Conservation (phyloP, 768 basidiomycete genomes). For the Kwoniella sp. region DNA sequence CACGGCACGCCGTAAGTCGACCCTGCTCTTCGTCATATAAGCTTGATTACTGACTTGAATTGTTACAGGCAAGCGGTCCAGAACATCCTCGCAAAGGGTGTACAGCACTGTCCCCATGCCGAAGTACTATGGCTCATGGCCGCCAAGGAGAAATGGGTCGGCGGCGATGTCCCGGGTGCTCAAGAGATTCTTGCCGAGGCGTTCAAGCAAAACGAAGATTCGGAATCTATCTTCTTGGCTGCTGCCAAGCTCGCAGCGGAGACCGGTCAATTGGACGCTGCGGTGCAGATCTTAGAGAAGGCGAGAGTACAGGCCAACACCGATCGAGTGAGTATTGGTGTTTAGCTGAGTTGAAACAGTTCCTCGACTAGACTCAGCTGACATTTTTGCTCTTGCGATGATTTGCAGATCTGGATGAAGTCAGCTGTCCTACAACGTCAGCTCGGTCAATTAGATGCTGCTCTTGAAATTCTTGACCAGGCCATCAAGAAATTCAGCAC, state of each 20-base stretch:
- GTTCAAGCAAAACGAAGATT: conserved; percentile 92
- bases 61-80: conserved; percentile 72
- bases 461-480: conserved; percentile 68
- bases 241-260: conserved; percentile 96
- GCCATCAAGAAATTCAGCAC: conserved; percentile 83
- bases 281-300: conserved; percentile 79
- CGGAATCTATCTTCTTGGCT: conserved; percentile 96
- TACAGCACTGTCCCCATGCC: conserved; percentile 88
- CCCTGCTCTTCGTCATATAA: not conserved
- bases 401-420: conserved; percentile 94
- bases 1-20: conserved; percentile 75
- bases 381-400: not conserved
- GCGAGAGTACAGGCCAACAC: conserved; percentile 90
- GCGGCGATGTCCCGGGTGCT: conserved; percentile 85
- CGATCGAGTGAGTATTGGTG: conserved; percentile 66
- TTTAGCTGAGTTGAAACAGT: not conserved
- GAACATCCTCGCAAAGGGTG: conserved; percentile 76
- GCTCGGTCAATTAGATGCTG: conserved; percentile 71
- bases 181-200: conserved; percentile 84
- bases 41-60: conserved; percentile 3
- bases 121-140: conserved; percentile 98
- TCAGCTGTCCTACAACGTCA: conserved; percentile 92
- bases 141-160: conserved; percentile 95
- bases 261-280: conserved; percentile 85
- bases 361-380: not conserved